A percentile compares a stretch with the other conserved stretches of the same genome.
phyloP scores from a whole-genome alignment of 2,329 filamentous ascomycete species.

The Pseudogymnoascus sp. region DNA sequence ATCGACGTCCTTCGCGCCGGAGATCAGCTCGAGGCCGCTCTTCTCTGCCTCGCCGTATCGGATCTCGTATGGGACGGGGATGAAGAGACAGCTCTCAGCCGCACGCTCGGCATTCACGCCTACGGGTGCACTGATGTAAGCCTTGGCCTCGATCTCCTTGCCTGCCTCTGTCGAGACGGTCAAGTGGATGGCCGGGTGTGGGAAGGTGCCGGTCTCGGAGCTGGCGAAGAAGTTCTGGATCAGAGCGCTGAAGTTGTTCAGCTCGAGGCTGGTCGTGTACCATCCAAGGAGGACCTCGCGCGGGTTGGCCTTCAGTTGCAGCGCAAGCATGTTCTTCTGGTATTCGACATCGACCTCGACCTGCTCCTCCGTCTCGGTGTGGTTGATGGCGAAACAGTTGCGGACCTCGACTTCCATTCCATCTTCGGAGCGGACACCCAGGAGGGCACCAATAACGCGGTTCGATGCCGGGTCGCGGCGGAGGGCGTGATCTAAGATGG shows the following conservation, averaged over 20 bases:
- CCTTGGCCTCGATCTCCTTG: slow-evolving; percentile 78
- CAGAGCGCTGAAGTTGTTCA: slow-evolving; percentile 96
- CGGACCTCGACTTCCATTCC: slow-evolving; percentile 93
- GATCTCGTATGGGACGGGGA: slow-evolving; percentile 92
- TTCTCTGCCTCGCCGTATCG: slow-evolving; percentile 75
- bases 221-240: slow-evolving; percentile 99
- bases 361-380: slow-evolving; percentile 97
- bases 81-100: slow-evolving; percentile 93
- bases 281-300: slow-evolving; percentile 92
- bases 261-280: slow-evolving; percentile 94
- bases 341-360: slow-evolving; percentile 99
- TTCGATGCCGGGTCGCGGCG: slow-evolving; percentile 82
- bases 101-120: slow-evolving; percentile 92
- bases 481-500: slow-evolving; percentile 86
- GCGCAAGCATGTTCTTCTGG: slow-evolving; percentile 96
- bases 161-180: slow-evolving; percentile 87
- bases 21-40: slow-evolving; percentile 73
- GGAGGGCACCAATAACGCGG: slow-evolving; percentile 90
- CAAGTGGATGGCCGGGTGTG: slow-evolving; percentile 93
- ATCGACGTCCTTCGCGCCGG: slow-evolving; percentile 71
- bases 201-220: slow-evolving; percentile 93
- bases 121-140: slow-evolving; percentile 92
- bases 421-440: slow-evolving; percentile 90
- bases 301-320: slow-evolving; percentile 89
- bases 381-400: slow-evolving; percentile 94